Evolutionary conservation across 148 eudicot species (phyloP), one percentile per base, ranked within the genome.

Genomic region (Heliamphora exappendiculata): DNA sequence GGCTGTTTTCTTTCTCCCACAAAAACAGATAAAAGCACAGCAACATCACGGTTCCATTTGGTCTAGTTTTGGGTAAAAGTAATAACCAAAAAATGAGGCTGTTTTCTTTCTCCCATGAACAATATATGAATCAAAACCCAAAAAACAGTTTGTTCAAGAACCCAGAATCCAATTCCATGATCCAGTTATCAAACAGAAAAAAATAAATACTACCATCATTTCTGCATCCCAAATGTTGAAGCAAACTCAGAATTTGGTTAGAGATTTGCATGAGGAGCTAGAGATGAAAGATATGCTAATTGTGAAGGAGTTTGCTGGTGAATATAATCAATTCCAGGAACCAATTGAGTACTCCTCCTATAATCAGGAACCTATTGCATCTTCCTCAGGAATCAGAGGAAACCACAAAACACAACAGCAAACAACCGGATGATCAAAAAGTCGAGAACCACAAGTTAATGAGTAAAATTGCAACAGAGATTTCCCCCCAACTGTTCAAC

Each of bases 391-490:
- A 70, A 71, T 22, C 36, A 51, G 72, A 75, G 36, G 53, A 76
- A n/a, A n/a, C n/a, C n/a, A n/a, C 72, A 12, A 66, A 62, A 59
- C 53, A 33, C 78, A 76, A 78, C 51, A 75, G 67, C 70, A 75
- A 80, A 73, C 85, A 74, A 74, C 71, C 82, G 26, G 70, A 72
- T 47, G 77, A 71, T 78, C 81, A 39, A 62, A 76, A 80, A 54
- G 76, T 79, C 57, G 85, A 84, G 49, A 79, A 80, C n/a, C 50
- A 33, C n/a, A 84, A 78, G 45, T 59, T 84, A 62, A 87, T 82
- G 85, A 88, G 86, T 84, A 79, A 81, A 76, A 93, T 93, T 69
- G 98, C 91, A 83, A 94, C 94, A 7, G 96, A 93, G 81, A 96
- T 93, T 87, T n/a, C n/a, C n/a, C n/a, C n/a, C n/a, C n/a, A n/a